A percentile compares a stretch with the other conserved stretches of the same genome.
Conservation (phyloP, 495 filamentous ascomycete species). For the Penicillium odoratum region DNA sequence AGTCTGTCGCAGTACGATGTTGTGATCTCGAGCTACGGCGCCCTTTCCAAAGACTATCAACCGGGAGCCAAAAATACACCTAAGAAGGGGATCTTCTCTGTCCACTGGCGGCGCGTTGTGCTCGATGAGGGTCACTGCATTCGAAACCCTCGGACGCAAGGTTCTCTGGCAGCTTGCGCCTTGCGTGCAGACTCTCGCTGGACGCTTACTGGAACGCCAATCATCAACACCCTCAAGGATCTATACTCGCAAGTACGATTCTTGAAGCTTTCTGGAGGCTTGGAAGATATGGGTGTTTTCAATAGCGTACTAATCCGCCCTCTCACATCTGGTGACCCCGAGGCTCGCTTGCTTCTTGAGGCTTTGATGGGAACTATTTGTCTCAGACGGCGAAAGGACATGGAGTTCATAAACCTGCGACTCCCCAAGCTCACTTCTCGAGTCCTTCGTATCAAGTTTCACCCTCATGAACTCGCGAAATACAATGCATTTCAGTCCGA, state of each 20-base stretch:
- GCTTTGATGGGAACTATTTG: constrained; percentile 80
- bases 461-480: constrained; percentile 71
- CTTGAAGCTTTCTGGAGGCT: constrained; percentile 72
- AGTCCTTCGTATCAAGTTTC: constrained; percentile 75
- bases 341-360: constrained; percentile 67
- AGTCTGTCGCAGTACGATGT: constrained; percentile 65
- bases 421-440: constrained; percentile 79
- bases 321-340: constrained; percentile 56
- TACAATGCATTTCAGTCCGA: constrained; percentile 77
- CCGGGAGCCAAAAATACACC: constrained; percentile 33
- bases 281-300: constrained; percentile 75
- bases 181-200: constrained; percentile 74
- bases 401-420: constrained; percentile 83
- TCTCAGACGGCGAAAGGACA: constrained; percentile 81
- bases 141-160: constrained; percentile 73
- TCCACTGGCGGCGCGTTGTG: constrained; percentile 79
- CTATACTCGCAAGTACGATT: constrained; percentile 81
- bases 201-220: constrained; percentile 81
- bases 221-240: constrained; percentile 77
- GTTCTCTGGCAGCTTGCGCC: constrained; percentile 63
- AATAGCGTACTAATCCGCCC: constrained; percentile 72
- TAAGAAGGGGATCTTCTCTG: constrained; percentile 55
- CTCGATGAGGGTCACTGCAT: constrained; percentile 89
- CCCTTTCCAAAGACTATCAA: constrained; percentile 46
- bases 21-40: constrained; percentile 82